Evolutionary conservation across 202 grass and related monocot species (phyloP).

Genomic region (Dendrocalamus latiflorus): DNA sequence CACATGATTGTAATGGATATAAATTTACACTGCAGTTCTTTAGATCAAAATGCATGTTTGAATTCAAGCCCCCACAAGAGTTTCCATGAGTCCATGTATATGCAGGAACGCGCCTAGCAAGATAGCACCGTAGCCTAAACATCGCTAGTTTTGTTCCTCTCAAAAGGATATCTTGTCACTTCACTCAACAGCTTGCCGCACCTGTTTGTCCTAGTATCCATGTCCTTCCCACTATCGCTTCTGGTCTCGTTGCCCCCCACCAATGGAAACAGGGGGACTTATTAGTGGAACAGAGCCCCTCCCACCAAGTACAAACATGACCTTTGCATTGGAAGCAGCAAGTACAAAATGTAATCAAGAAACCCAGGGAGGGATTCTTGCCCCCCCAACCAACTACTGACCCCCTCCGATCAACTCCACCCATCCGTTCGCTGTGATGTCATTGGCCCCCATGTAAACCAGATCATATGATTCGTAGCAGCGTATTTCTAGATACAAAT

Average conservation of each 20-base stretch:
- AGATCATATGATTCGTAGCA: neutral
- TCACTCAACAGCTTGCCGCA: neutral
- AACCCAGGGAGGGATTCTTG: neutral
- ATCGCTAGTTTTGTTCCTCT: neutral
- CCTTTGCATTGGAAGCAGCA: conserved; percentile 11
- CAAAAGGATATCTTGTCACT: neutral
- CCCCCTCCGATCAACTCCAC: neutral
- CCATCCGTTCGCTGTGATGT: neutral
- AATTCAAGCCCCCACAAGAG: neutral
- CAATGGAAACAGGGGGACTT: neutral
- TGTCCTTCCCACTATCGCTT: neutral
- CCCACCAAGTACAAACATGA: conserved; percentile 4
- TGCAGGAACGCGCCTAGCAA: neutral
- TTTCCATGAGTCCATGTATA: neutral
- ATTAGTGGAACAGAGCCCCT: neutral
- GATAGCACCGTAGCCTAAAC: neutral
- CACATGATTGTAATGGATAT: neutral
- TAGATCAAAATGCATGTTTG: neutral
- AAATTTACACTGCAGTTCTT: neutral
- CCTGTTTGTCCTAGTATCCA: neutral
- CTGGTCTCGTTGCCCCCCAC: neutral
- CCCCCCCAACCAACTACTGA: neutral
- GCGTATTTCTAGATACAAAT: neutral
- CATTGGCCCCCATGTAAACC: neutral
- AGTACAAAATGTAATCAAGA: conserved; percentile 1